phyloP scores from a whole-genome alignment of 345 rosid species.

The Crucihimalaya himalaica region DNA sequence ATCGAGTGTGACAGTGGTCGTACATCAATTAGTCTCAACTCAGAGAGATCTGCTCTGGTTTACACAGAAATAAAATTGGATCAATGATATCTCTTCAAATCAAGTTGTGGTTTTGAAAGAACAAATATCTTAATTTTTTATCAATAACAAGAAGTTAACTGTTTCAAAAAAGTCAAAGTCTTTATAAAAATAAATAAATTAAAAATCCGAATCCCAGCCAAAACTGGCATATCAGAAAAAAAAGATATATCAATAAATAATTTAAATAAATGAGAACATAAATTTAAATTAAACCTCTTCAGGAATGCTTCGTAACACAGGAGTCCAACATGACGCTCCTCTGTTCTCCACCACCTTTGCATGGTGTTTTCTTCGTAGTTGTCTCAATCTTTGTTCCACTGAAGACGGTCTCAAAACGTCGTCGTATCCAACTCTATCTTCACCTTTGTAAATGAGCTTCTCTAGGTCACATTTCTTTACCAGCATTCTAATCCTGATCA shows the following conservation, averaged over 20 bases:
- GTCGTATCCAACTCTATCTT: constrained; percentile 46
- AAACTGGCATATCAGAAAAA: constrained; percentile 7
- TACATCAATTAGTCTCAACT: constrained; percentile 16
- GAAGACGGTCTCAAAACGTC: constrained; percentile 65
- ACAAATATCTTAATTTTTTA: neutral
- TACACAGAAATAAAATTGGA: neutral
- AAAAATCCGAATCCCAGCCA: neutral
- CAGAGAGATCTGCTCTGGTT: neutral
- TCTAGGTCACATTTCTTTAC: constrained; percentile 64
- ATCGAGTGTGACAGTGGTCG: constrained; percentile 50
- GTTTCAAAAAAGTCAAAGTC: neutral
- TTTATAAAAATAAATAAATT: neutral
- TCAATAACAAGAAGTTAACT: neutral
- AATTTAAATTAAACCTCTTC: constrained; percentile 9
- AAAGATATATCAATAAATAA: neutral
- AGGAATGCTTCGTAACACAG: constrained; percentile 52
- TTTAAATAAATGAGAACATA: neutral
- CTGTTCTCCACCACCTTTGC: constrained; percentile 68
- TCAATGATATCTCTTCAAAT: neutral
- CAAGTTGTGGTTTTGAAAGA: neutral
- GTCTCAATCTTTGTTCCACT: constrained; percentile 71
- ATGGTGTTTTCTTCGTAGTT: constrained; percentile 57
- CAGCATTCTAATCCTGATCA: constrained; percentile 59
- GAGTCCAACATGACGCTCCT: constrained; percentile 50
- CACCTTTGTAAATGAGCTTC: constrained; percentile 50